Percentiles rank a stretch among this genome's conserved stretches.
These are phyloP conservation scores for Exidia glandulosa DNA, from an alignment of 768 basidiomycete genomes.

Conservation along the genomic window DNA sequence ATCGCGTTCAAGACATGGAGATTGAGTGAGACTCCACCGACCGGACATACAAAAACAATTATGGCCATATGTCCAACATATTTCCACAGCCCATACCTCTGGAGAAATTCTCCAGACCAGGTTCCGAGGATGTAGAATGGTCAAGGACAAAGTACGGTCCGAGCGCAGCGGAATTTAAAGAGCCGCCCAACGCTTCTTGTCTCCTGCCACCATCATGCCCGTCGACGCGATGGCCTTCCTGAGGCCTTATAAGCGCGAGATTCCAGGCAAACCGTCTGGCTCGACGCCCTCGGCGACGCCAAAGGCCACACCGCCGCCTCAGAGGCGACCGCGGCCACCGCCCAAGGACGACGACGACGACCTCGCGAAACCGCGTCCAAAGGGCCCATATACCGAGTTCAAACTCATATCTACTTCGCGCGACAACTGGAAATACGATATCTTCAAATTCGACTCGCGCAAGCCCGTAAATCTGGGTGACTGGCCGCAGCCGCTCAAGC, in stretches of 20 bases:
- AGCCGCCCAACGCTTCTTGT: neutral
- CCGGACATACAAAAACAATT: too few species aligned
- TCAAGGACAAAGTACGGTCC: too few species aligned
- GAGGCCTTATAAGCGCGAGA: neutral
- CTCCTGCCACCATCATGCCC: neutral
- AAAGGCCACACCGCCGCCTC: neutral
- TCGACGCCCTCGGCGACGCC: neutral
- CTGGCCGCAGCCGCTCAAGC: constrained; percentile 69
- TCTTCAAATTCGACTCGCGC: constrained; percentile 82
- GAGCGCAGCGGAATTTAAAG: too few species aligned
- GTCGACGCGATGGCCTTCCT: neutral
- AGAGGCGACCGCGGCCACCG: neutral
- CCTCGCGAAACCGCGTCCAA: neutral
- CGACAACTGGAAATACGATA: constrained; percentile 85
- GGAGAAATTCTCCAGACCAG: too few species aligned
- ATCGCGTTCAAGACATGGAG: too few species aligned
- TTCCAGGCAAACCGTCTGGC: neutral
- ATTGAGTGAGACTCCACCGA: too few species aligned
- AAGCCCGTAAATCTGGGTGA: constrained; percentile 56
- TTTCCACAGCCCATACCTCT: too few species aligned
- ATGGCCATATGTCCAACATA: too few species aligned
- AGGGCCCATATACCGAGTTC: constrained; percentile 60
- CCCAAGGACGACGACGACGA: neutral
- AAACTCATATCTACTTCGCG: constrained; percentile 67
- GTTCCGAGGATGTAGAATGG: too few species aligned